These are phyloP conservation scores for Lipomyces yamadae DNA, from an alignment of 805 yeast genomes.

Conservation along the genomic window DNA sequence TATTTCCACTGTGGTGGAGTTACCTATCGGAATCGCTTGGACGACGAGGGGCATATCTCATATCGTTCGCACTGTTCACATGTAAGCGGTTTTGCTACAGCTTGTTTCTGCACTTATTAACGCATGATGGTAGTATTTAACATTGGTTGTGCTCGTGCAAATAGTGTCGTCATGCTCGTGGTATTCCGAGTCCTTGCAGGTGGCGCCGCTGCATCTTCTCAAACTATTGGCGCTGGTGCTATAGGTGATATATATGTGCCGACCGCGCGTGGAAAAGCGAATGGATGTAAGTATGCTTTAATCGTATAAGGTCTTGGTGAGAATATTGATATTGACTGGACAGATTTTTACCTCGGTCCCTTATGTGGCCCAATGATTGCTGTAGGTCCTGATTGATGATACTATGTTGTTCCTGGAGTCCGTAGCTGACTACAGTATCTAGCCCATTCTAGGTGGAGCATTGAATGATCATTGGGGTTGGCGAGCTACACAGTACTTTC, in stretches of 20 bases:
- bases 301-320: not conserved
- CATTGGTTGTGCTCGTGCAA: slow-evolving; percentile 72
- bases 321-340: not conserved
- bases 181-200: slow-evolving; percentile 74
- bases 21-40: slow-evolving; percentile 76
- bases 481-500: slow-evolving; percentile 88
- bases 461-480: slow-evolving; percentile 76
- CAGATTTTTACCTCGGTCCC: slow-evolving; percentile 73
- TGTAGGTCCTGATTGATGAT: not conserved
- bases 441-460: slow-evolving; percentile 79
- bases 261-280: slow-evolving; percentile 72
- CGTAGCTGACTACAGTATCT: not conserved
- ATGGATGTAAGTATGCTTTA: slow-evolving; percentile 55
- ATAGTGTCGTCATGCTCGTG: slow-evolving; percentile 64
- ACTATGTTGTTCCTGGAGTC: not conserved
- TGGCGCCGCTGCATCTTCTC: slow-evolving; percentile 83
- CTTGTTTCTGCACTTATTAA: not conserved
- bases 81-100: slow-evolving; percentile 41
- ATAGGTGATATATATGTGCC: slow-evolving; percentile 73
- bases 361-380: slow-evolving; percentile 78
- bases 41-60: slow-evolving; percentile 70
- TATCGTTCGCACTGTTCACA: slow-evolving; percentile 65
- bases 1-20: slow-evolving; percentile 91
- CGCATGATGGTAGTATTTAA: slow-evolving; percentile 51
- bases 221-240: slow-evolving; percentile 89